Evolutionary conservation across 345 rosid genomes (phyloP), one percentile per base, ranked within the genome.

Genomic region (Bretschneidera sinensis): DNA sequence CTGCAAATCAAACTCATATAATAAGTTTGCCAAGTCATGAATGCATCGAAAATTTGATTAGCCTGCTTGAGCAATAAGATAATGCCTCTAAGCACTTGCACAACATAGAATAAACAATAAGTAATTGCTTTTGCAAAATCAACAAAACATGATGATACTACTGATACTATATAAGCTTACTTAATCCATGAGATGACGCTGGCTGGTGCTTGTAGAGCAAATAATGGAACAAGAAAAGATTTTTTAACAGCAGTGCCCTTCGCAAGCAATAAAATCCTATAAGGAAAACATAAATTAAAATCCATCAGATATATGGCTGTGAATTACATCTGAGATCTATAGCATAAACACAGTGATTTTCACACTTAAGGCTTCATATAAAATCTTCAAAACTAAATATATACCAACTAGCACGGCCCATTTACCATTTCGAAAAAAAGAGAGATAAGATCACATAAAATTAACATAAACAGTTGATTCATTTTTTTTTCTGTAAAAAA

Each of bases 201-300:
- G 13, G 79, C 25, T 14, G 99, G 97, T 50, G 97, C 95, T 63
- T 79, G 89, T 24, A 94, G 74, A 61, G 86, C 92, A 9, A 94
- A 74, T 39, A 94, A 55, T 0, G 96, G 99, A 73, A 83, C 97
- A 62, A 94, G 76, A 63, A 94, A 83, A 21, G 86, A 75, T 74
- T 89, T 94, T 43, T 77, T 89, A 58, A 84, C 70, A 4, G 81
- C 80, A 24, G 92, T 94, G 50, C 99, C 99, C 48, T 75, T 86
- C 10, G 88, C 73, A 55, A 94, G 25, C 86, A 88, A 75, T 68
- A 89, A 70, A 54, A 73, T 83, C 70, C 99, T 88, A 66, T 1
- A 68, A 33, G 57, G 2, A 21, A 43, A 43, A 39, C 53, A 50
- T 17, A 61, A 65, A 33, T 48, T 45, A 17, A 24, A 25, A 65